phyloP scores from a whole-genome alignment of 805 yeast genomes.

The Kodamaea hsintzibuensis region DNA sequence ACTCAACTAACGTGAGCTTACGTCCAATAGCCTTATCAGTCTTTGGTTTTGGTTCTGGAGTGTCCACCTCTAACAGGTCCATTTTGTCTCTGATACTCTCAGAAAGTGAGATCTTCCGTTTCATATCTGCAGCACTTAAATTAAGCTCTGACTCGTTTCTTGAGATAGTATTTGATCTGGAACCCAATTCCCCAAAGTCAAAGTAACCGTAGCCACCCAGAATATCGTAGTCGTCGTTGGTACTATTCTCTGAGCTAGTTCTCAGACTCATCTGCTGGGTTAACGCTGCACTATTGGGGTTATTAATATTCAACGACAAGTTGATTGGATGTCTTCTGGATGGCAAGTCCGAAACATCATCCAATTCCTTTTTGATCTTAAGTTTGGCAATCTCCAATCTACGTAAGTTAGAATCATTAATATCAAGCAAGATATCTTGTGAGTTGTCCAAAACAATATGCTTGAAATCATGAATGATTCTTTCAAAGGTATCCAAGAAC shows the following conservation, averaged over 20 bases:
- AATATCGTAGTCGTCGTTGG: constrained; percentile 34
- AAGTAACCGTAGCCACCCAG: constrained; percentile 89
- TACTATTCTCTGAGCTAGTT: constrained; percentile 7
- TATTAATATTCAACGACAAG: constrained; percentile 6
- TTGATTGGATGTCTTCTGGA: constrained; percentile 25
- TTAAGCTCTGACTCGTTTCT: constrained; percentile 33
- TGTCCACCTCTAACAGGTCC: constrained; percentile 13
- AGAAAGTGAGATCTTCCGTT: constrained; percentile 33
- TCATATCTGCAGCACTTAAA: constrained; percentile 24
- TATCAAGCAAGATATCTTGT: constrained; percentile 26
- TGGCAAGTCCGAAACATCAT: constrained; percentile 22
- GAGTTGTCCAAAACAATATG: constrained; percentile 44
- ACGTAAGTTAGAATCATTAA: constrained; percentile 34
- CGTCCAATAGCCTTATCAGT: constrained; percentile 3
- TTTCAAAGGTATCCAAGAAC: constrained; percentile 66
- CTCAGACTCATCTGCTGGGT: constrained; percentile 13
- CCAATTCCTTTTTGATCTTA: constrained; percentile 37
- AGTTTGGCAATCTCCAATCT: constrained; percentile 34
- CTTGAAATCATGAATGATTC: constrained; percentile 60
- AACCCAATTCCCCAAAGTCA: constrained; percentile 66
- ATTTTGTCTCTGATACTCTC: constrained; percentile 40
- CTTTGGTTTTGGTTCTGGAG: not conserved
- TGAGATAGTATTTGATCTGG: constrained; percentile 45
- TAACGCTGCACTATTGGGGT: constrained; percentile 22
- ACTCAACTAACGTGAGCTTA: constrained; percentile 5